Evolutionary conservation across 176 grass and related monocot species (phyloP).

Genomic region (Puccinellia tenuiflora): DNA sequence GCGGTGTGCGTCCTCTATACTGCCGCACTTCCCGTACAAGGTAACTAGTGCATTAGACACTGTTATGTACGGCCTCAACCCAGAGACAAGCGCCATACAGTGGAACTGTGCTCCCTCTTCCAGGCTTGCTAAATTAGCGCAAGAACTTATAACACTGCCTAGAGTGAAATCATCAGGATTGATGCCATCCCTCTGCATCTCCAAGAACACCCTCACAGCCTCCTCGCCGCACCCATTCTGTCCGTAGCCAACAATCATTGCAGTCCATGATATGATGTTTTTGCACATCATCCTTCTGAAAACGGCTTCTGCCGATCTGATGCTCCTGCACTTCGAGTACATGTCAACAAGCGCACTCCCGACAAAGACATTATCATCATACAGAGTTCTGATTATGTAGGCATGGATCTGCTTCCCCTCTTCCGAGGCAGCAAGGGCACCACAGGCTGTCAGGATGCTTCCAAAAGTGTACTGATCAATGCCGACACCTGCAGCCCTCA

Average conservation of each 20-base stretch:
- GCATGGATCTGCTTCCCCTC: conserved; percentile 53
- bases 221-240: conserved; percentile 59
- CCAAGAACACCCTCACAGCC: conserved; percentile 36
- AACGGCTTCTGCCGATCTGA: conserved; percentile 41
- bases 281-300: conserved; percentile 37
- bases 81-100: conserved; percentile 46
- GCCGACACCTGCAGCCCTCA: conserved; percentile 29
- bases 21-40: conserved; percentile 69
- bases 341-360: conserved; percentile 59
- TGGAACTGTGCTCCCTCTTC: conserved; percentile 74
- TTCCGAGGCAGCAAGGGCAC: conserved; percentile 36
- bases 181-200: conserved; percentile 46
- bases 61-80: conserved; percentile 44
- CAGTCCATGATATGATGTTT: conserved; percentile 72
- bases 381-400: conserved; percentile 50
- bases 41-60: conserved; percentile 72
- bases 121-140: conserved; percentile 53
- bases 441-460: conserved; percentile 51
- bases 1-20: conserved; percentile 46
- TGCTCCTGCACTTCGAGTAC: conserved; percentile 58
- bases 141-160: conserved; percentile 66
- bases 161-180: conserved; percentile 62
- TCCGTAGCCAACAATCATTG: conserved; percentile 61
- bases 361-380: conserved; percentile 46
- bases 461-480: conserved; percentile 70